Percentiles rank a stretch among this genome's conserved stretches.
These are phyloP conservation scores for Mychonastes homosphaera DNA, from an alignment of 139 green algal genomes.

Conservation along the genomic window DNA sequence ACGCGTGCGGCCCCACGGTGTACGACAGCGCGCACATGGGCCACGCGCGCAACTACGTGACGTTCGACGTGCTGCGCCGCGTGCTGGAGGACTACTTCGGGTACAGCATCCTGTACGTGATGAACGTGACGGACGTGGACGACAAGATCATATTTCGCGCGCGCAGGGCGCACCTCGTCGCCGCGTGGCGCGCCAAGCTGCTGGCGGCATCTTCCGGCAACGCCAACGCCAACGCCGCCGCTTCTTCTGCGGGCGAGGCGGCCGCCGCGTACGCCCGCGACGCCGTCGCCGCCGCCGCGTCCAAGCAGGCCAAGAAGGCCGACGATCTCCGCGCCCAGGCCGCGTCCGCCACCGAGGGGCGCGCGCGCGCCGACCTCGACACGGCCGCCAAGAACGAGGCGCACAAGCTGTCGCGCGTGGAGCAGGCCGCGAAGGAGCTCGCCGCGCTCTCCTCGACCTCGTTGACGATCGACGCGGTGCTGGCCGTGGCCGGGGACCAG, in stretches of 20 bases:
- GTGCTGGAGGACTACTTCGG: conserved; percentile 96
- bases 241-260: too few species aligned
- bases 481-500: conserved; percentile 54
- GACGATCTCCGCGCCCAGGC: conserved; percentile 16
- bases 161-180: conserved; percentile 76
- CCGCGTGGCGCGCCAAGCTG: conserved; percentile 47
- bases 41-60: conserved; percentile 95
- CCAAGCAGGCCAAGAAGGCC: conserved; percentile 46
- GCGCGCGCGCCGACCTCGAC: conserved; percentile 19
- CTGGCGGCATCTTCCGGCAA: too few species aligned
- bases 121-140: conserved; percentile 99
- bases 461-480: conserved; percentile 23
- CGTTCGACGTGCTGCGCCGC: conserved; percentile 91
- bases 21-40: conserved; percentile 93
- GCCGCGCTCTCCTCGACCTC: conserved; percentile 5
- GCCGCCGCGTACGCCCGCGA: too few species aligned
- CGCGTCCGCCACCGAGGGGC: conserved; percentile 11
- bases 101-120: conserved; percentile 82
- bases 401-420: conserved; percentile 26
- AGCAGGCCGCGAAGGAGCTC: conserved; percentile 22
- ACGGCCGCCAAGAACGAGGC: conserved; percentile 33
- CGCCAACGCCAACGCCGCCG: too few species aligned
- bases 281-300: conserved; percentile 10
- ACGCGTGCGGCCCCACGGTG: conserved; percentile 94
- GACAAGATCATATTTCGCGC: conserved; percentile 98